Percentiles rank a stretch among this genome's conserved stretches.
phyloP scores from a whole-genome alignment of 768 basidiomycete genomes.

The Agaricus subrufescens region DNA sequence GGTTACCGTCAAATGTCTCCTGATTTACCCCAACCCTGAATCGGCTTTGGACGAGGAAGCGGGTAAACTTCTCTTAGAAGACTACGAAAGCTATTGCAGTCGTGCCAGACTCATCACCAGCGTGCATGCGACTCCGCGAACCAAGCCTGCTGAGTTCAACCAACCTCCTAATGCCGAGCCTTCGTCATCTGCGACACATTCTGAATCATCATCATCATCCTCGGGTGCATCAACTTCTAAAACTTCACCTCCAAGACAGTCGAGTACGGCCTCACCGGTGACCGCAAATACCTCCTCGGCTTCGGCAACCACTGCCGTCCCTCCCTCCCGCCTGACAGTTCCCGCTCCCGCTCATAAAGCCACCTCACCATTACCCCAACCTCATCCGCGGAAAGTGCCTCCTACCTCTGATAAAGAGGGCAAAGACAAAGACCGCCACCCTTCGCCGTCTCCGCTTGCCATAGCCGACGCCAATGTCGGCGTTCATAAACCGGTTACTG shows the following conservation, averaged over 20 bases:
- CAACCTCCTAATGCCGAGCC: conserved; percentile 26
- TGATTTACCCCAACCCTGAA: conserved; percentile 96
- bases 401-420: conserved; percentile 37
- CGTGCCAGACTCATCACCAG: conserved; percentile 86
- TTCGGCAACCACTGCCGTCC: conserved; percentile 22
- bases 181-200: background rate
- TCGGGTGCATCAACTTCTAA: conserved; percentile 16
- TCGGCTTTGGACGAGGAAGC: conserved; percentile 96
- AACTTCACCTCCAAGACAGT: conserved; percentile 13
- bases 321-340: conserved; percentile 26
- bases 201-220: conserved; percentile 18
- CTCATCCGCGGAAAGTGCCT: conserved; percentile 36
- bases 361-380: conserved; percentile 33
- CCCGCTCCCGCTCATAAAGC: conserved; percentile 43
- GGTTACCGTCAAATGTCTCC: conserved; percentile 89
- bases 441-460: conserved; percentile 64
- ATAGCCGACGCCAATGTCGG: conserved; percentile 69
- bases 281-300: conserved; percentile 20
- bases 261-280: conserved; percentile 15
- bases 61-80: conserved; percentile 84
- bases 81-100: conserved; percentile 83
- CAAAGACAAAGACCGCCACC: conserved; percentile 52
- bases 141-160: conserved; percentile 69
- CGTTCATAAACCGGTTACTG: conserved; percentile 25
- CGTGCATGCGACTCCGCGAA: conserved; percentile 85